Base-by-base conservation (phyloP, 495 filamentous ascomycete species). In the Physcia stellaris region DNA sequence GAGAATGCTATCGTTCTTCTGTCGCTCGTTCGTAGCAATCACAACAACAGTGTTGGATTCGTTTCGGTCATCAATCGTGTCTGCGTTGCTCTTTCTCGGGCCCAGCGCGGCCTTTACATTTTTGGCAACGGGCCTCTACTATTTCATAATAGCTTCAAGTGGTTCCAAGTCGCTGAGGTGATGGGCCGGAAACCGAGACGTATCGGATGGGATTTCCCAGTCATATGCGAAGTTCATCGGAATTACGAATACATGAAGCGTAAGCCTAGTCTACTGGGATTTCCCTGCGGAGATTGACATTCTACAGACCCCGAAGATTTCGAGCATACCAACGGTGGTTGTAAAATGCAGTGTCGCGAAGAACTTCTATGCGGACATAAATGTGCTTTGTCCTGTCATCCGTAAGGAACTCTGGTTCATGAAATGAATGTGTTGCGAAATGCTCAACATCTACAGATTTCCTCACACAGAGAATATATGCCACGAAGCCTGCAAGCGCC, bases 1-100 rank as follows among this genome's bases (percentile, higher is more conserved):
- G 86, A 96, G 48, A 95, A 95, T 47, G 83, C 85, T 15, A 64
- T 95, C 24, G 61, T 95, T 13, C 47, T 96, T 4, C 64, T 95
- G 1, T 94, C 87, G 0, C 61, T 95, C 0, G 88, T 94, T 9
- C 68, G 90, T 32, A 87, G 79, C 49, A 82, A 77, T 43, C 24
- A 40, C 10, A 30, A 58, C 17, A 40, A 61, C 24, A 50, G 57
- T 4, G 74, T 84, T 33, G 83, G 83, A 3, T 95, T 88, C 49
- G 58, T 90, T 16, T 63, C 66, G 7, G 73, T 80, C 32, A 66
- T 75, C 46, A 92, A 93, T 45, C 73, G 88, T 44, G 71, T 86
- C 10, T 88, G 87, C 12, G 90, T 95, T 24, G 81, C 90, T 13
- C 61, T 94, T 12, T 94, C 86, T 37, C 79, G 88, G 34, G 90